Evolutionary conservation across 495 filamentous ascomycete species (phyloP).

Genomic region (Trichocladium uniseriatum): DNA sequence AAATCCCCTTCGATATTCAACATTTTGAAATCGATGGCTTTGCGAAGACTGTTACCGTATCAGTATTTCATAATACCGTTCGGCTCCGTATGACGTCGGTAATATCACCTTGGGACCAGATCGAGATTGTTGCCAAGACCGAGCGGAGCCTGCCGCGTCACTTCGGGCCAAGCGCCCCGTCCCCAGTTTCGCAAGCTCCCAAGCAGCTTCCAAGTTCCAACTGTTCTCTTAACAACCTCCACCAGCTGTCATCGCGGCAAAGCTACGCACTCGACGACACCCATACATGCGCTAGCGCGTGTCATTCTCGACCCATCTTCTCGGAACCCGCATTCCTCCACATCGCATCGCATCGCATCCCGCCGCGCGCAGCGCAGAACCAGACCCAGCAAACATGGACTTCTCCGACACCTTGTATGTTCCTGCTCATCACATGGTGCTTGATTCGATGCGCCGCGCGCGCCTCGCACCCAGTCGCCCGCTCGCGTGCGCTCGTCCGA

Average conservation of each 20-base stretch:
- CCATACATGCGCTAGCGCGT: no score
- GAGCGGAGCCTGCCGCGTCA: not conserved
- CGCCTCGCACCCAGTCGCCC: no score
- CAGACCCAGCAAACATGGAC: slow-evolving; percentile 12
- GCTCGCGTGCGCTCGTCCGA: no score
- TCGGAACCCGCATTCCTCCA: not conserved
- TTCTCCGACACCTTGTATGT: slow-evolving; percentile 26
- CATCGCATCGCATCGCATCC: not conserved
- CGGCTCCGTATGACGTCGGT: no score
- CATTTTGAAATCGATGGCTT: no score
- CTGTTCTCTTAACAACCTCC: not conserved
- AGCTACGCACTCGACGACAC: not conserved
- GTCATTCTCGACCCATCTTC: not conserved
- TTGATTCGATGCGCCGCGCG: not conserved
- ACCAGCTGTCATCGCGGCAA: not conserved
- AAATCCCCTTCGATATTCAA: no score
- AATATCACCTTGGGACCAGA: no score
- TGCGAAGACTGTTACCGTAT: no score
- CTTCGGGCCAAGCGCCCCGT: not conserved
- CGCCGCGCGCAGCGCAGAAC: not conserved
- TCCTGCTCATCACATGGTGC: not conserved
- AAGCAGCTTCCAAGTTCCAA: not conserved
- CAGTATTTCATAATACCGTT: no score
- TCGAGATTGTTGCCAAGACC: not conserved
- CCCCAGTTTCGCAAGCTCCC: slow-evolving; percentile 7